phyloP scores from a whole-genome alignment of 345 rosid genomes.

The Eucalyptus marginata region DNA sequence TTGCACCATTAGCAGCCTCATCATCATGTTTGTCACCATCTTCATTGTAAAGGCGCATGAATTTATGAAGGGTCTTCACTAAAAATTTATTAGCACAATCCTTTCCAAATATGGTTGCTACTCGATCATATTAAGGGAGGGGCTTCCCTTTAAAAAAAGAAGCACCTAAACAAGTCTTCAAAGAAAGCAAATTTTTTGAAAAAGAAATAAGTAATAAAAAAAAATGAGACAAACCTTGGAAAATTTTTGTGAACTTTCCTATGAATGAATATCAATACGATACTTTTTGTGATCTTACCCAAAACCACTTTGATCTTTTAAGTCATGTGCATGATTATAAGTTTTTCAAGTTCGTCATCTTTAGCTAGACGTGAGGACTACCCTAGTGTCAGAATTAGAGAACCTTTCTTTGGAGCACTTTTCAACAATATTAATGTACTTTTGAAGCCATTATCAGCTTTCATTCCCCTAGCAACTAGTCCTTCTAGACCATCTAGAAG shows the following conservation, averaged over 20 bases:
- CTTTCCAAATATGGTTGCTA: no score
- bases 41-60: no score
- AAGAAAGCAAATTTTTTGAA: neutral
- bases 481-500: neutral
- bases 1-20: neutral
- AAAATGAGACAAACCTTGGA: neutral
- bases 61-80: no score
- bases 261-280: neutral
- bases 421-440: neutral
- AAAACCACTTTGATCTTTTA: neutral
- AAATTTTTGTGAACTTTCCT: neutral
- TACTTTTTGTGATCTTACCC: neutral
- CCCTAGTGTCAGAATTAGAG: neutral
- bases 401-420: neutral
- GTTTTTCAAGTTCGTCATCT: neutral
- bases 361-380: neutral
- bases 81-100: no score
- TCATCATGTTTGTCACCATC: neutral
- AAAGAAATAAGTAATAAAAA: neutral
- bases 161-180: neutral
- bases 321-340: neutral
- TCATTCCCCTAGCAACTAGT: neutral
- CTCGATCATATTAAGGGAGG: no score
- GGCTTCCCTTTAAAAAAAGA: no score
- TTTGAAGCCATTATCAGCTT: neutral